These are phyloP conservation scores for Saturnispora hagleri DNA, from an alignment of 805 yeast species.

Conservation along the genomic window DNA sequence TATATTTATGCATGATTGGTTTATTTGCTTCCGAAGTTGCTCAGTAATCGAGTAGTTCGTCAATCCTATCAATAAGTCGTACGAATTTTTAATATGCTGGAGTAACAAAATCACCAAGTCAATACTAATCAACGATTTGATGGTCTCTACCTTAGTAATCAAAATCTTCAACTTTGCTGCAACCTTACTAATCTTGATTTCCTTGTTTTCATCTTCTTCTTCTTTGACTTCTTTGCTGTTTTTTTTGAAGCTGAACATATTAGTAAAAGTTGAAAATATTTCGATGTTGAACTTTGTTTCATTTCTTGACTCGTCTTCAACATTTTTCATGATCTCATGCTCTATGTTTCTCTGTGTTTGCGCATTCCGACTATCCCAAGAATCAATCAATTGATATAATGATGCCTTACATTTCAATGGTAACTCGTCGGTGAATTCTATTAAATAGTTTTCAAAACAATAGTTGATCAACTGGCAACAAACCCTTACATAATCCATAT, in stretches of 20 bases:
- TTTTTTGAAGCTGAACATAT: constrained; percentile 40
- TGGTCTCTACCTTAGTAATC: constrained; percentile 62
- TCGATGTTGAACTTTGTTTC: constrained; percentile 32
- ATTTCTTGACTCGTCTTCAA: constrained; percentile 24
- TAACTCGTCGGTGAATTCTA: constrained; percentile 26
- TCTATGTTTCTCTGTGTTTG: constrained; percentile 32
- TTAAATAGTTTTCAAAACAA: constrained; percentile 28
- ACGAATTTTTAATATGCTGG: constrained; percentile 55
- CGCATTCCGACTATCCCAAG: constrained; percentile 31
- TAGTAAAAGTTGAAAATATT: constrained; percentile 54
- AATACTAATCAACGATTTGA: constrained; percentile 69
- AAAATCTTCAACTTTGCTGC: constrained; percentile 77
- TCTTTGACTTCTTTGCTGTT: constrained; percentile 21
- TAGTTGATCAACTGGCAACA: constrained; percentile 27
- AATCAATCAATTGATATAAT: constrained; percentile 24
- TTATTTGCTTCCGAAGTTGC: constrained; percentile 26
- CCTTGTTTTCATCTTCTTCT: constrained; percentile 16
- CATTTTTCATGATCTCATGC: constrained; percentile 30
- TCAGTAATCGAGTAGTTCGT: constrained; percentile 23
- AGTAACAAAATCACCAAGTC: constrained; percentile 68
- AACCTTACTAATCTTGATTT: constrained; percentile 44
- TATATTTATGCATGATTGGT: constrained; percentile 41
- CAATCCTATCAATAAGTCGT: constrained; percentile 49
- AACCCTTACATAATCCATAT: constrained; percentile 25
- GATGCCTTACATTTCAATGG: constrained; percentile 28